Percentiles rank a stretch among this genome's conserved stretches.
Evolutionary conservation across 148 eudicot genomes (phyloP).

Genomic region (Bassia scoparia): DNA sequence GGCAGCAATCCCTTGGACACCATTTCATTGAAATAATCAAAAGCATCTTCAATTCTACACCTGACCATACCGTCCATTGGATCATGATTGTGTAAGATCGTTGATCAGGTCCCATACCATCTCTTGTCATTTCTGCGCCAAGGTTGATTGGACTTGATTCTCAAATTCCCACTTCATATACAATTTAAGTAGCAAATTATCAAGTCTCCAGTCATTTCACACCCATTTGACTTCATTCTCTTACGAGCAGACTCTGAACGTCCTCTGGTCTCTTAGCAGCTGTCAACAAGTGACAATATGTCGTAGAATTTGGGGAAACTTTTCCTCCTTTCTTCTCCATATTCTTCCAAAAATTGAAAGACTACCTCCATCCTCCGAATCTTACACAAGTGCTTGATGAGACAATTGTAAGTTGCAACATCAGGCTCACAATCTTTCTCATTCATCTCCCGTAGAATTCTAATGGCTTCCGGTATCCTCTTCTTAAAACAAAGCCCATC

Average conservation of each 20-base stretch:
- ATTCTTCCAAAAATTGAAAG: not conserved
- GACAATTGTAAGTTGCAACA: not conserved
- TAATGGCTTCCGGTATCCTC: constrained; percentile 1
- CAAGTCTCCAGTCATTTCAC: not conserved
- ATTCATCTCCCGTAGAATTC: not conserved
- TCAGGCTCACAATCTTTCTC: not conserved
- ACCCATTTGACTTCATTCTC: not conserved
- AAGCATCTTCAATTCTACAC: not conserved
- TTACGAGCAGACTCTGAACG: not conserved
- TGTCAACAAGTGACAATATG: not conserved
- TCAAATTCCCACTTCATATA: not conserved
- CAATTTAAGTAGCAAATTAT: not conserved
- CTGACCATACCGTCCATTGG: not conserved
- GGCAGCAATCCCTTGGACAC: not conserved
- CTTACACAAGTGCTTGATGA: not conserved
- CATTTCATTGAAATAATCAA: not conserved
- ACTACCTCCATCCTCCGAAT: not conserved
- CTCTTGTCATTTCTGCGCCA: not conserved
- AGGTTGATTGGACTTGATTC: not conserved
- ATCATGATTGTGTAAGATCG: not conserved
- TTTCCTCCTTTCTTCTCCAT: not conserved
- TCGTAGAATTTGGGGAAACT: not conserved
- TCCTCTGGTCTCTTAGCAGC: not conserved
- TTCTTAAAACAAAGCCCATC: constrained; percentile 1
- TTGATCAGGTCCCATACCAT: constrained; percentile 2